Evolutionary conservation across 2,329 filamentous ascomycete genomes (phyloP).

Genomic region (Talaromyces piceae): DNA sequence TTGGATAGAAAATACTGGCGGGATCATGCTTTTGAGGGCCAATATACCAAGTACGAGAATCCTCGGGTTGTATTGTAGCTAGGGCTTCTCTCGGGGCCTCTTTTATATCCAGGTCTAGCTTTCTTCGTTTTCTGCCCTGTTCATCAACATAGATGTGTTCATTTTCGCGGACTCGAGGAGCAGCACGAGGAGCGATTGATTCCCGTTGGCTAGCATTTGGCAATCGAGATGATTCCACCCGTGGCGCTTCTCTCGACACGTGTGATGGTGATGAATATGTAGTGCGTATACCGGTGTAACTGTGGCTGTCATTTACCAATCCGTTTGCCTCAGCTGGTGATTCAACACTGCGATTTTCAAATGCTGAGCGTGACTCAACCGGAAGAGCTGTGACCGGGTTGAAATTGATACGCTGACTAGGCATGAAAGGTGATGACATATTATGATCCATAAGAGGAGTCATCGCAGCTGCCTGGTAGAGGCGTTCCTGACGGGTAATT

Average conservation of each 20-base stretch:
- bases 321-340: background rate
- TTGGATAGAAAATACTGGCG: constrained; percentile 38
- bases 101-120: constrained; percentile 15
- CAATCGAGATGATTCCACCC: background rate
- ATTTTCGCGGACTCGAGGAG: constrained; percentile 11
- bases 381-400: background rate
- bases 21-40: constrained; percentile 30
- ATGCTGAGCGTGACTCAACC: background rate
- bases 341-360: background rate
- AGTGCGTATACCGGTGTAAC: background rate
- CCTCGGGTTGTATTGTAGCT: background rate
- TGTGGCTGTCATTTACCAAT: constrained; percentile 1
- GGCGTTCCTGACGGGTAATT: constrained; percentile 2
- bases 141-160: constrained; percentile 20
- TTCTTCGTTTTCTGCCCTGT: constrained; percentile 25
- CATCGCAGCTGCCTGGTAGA: constrained; percentile 5
- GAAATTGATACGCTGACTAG: background rate
- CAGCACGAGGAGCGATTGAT: background rate
- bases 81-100: background rate
- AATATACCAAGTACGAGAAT: constrained; percentile 28
- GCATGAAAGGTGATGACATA: background rate
- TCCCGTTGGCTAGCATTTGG: constrained; percentile 38
- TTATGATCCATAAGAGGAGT: constrained; percentile 4
- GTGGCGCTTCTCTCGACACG: constrained; percentile 1
- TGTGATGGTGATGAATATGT: constrained; percentile 3